phyloP scores from a whole-genome alignment of 2,329 filamentous ascomycete genomes.

The Coniochaeta sp. region DNA sequence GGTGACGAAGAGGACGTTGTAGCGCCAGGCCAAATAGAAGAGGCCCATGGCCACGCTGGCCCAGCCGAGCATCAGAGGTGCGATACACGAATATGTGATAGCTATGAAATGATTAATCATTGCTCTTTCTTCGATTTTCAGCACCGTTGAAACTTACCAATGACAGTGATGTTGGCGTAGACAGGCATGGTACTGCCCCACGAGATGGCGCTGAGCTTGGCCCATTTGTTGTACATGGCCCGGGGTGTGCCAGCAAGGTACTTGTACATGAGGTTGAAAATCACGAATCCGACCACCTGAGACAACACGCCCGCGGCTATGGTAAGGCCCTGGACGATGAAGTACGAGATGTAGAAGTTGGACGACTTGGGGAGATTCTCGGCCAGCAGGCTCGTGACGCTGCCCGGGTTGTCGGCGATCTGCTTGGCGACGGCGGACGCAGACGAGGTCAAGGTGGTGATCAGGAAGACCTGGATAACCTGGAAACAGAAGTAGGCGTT shows the following conservation, averaged over 20 bases:
- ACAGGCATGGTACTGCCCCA: conserved; percentile 81
- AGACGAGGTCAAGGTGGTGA: conserved; percentile 75
- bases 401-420: conserved; percentile 55
- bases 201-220: conserved; percentile 61
- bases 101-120: conserved; percentile 36
- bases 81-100: conserved; percentile 79
- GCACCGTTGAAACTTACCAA: conserved; percentile 43
- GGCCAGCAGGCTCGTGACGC: conserved; percentile 59
- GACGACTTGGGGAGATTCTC: conserved; percentile 71
- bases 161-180: conserved; percentile 73
- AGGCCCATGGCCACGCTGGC: conserved; percentile 69
- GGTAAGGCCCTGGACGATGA: conserved; percentile 82
- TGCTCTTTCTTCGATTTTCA: background rate
- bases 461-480: conserved; percentile 84
- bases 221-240: conserved; percentile 73
- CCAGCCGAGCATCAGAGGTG: conserved; percentile 77
- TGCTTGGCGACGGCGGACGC: conserved; percentile 61
- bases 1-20: conserved; percentile 84
- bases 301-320: conserved; percentile 69
- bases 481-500: conserved; percentile 89
- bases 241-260: conserved; percentile 71
- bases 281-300: conserved; percentile 61
- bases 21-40: conserved; percentile 83
- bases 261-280: conserved; percentile 68
- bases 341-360: conserved; percentile 94